Percentiles rank a stretch among this genome's conserved stretches.
Conservation (phyloP, 345 rosid species). For the Gynandropsis gynandra region DNA sequence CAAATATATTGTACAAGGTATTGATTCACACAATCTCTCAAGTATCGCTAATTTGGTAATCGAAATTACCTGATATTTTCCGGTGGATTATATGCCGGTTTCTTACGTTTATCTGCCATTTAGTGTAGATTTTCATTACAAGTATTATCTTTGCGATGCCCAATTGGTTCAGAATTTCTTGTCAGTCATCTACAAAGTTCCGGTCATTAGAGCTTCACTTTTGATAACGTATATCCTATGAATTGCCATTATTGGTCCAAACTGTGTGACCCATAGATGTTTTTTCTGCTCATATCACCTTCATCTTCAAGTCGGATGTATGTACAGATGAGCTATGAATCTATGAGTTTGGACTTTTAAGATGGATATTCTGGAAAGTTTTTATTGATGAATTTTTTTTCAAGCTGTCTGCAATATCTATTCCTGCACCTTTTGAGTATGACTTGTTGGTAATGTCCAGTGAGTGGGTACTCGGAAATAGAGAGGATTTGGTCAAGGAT, state of each 20-base stretch:
- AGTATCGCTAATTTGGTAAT: neutral
- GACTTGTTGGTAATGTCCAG: slow-evolving; percentile 30
- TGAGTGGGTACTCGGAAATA: slow-evolving; percentile 94
- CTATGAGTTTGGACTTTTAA: neutral
- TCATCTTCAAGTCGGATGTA: slow-evolving; percentile 7
- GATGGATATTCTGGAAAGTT: slow-evolving; percentile 1
- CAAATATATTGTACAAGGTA: slow-evolving; percentile 96
- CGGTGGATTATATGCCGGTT: neutral
- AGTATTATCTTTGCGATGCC: neutral
- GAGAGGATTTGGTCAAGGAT: slow-evolving; percentile 93
- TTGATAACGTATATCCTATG: neutral
- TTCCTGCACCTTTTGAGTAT: slow-evolving; percentile 10
- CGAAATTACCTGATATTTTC: neutral
- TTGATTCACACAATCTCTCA: slow-evolving; percentile 14
- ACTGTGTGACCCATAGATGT: neutral
- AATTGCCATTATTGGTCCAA: neutral
- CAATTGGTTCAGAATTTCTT: neutral
- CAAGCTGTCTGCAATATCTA: neutral
- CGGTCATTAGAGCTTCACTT: neutral
- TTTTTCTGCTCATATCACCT: neutral
- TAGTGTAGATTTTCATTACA: neutral
- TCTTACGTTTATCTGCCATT: slow-evolving; percentile 3
- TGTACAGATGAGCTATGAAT: neutral
- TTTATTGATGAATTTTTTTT: slow-evolving; percentile 1
- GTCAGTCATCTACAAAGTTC: neutral